Evolutionary conservation across 2,329 filamentous ascomycete genomes (phyloP).

Genomic region (Calonectria ilicicola): DNA sequence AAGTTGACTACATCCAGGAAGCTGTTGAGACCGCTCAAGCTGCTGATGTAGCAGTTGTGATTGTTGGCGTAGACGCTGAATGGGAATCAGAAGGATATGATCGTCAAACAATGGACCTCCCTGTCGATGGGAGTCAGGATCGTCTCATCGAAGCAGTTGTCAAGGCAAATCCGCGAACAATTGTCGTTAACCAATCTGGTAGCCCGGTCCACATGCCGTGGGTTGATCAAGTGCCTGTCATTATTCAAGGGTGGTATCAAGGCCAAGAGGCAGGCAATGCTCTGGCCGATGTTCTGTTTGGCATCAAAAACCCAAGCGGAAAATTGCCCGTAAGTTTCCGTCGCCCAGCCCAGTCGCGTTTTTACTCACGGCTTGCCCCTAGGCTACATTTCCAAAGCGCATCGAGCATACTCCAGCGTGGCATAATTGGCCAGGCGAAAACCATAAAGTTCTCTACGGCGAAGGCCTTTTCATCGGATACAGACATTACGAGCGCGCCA

Average conservation of each 20-base stretch:
- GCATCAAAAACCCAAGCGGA: constrained; percentile 75
- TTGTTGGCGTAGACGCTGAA: constrained; percentile 78
- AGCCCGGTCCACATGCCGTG: constrained; percentile 71
- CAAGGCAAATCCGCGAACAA: constrained; percentile 72
- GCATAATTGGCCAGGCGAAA: constrained; percentile 80
- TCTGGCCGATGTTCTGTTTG: constrained; percentile 75
- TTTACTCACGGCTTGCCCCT: background rate
- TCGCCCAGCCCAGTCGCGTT: background rate
- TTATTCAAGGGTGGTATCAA: constrained; percentile 65
- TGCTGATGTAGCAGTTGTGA: constrained; percentile 75
- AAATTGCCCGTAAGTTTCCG: constrained; percentile 68
- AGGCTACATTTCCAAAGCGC: constrained; percentile 74
- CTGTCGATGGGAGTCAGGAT: constrained; percentile 66
- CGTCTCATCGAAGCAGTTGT: constrained; percentile 72
- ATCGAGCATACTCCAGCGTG: constrained; percentile 77
- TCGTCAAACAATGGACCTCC: constrained; percentile 78
- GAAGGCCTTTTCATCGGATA: constrained; percentile 82
- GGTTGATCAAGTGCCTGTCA: constrained; percentile 72
- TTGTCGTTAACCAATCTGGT: constrained; percentile 69
- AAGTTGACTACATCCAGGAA: constrained; percentile 71
- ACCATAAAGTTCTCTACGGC: constrained; percentile 75
- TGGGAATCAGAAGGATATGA: constrained; percentile 84
- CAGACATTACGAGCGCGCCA: constrained; percentile 74
- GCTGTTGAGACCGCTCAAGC: constrained; percentile 71
- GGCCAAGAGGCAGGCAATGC: constrained; percentile 80